These are phyloP conservation scores for Volvox carteri DNA, from an alignment of 163 green algal genomes.

Conservation along the genomic window DNA sequence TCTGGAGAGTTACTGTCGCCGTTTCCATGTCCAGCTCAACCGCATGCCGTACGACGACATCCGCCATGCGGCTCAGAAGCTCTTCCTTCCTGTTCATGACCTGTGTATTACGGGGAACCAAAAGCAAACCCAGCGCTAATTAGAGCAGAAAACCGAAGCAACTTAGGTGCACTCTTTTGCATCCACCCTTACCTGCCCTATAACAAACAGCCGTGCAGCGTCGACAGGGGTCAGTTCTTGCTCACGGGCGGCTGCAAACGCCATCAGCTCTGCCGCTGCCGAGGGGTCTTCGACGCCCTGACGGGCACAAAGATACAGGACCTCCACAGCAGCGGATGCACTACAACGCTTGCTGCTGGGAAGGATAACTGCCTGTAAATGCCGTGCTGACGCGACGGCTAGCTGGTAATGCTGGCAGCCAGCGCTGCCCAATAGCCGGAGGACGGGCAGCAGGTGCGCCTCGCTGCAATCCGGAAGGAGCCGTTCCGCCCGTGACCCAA, in stretches of 20 bases:
- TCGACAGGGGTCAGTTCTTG: conserved; percentile 8
- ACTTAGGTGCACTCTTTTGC: too few relatives aligned
- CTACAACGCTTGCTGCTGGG: background rate
- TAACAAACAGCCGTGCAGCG: conserved; percentile 31
- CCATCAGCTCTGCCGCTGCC: conserved; percentile 14
- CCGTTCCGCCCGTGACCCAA: background rate
- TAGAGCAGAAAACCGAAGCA: too few relatives aligned
- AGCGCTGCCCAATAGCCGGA: background rate
- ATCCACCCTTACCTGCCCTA: conserved; percentile 26
- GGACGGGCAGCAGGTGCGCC: conserved; percentile 12
- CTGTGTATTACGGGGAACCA: background rate
- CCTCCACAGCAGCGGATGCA: background rate
- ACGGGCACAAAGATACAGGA: conserved; percentile 23
- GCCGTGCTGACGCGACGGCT: conserved; percentile 36
- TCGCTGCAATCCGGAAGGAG: background rate
- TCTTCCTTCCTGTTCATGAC: conserved; percentile 19
- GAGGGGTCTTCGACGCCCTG: conserved; percentile 45
- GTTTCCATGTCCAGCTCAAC: background rate
- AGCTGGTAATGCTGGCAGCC: conserved; percentile 43
- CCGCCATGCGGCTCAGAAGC: background rate
- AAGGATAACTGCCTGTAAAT: background rate
- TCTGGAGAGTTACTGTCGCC: background rate
- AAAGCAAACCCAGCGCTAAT: too few relatives aligned
- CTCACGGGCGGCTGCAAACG: background rate
- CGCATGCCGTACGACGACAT: background rate